Evolutionary conservation across 306 rosid species (phyloP).

Genomic region (Quercus berberidifolia): DNA sequence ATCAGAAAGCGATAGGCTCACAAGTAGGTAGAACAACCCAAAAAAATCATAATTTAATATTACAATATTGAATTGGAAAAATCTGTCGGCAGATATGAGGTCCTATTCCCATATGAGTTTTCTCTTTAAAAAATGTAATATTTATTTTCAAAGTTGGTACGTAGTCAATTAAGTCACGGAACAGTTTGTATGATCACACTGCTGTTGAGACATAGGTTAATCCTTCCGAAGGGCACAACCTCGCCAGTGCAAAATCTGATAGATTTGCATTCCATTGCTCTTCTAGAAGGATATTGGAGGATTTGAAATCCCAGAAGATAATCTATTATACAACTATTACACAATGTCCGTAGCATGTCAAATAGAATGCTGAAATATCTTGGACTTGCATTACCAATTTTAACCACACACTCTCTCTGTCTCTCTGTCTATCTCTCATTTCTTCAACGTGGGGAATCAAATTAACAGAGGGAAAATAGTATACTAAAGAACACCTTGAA

Average conservation of each 20-base stretch:
- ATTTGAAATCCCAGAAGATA: slow-evolving; percentile 95
- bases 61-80: not conserved
- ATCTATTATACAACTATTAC: slow-evolving; percentile 40
- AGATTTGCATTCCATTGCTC: slow-evolving; percentile 96
- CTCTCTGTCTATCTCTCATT: too few species aligned
- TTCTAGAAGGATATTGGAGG: slow-evolving; percentile 90
- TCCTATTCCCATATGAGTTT: not conserved
- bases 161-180: not conserved
- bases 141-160: not conserved
- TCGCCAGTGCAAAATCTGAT: slow-evolving; percentile 90
- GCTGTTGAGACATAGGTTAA: slow-evolving; percentile 92
- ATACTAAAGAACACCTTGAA: too few species aligned
- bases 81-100: not conserved
- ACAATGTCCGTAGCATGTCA: slow-evolving; percentile 18
- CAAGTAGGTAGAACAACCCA: too few species aligned
- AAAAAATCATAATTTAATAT: too few species aligned
- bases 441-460: too few species aligned
- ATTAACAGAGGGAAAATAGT: too few species aligned
- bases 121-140: not conserved
- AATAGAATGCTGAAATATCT: not conserved
- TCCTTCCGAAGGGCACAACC: slow-evolving; percentile 95
- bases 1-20: too few species aligned
- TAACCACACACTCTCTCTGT: too few species aligned
- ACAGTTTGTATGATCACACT: slow-evolving; percentile 48
- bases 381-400: too few species aligned